Percentiles rank a stretch among this genome's conserved stretches.
Conservation (phyloP, 1,284 basidiomycete species). For the Pascua guehoae region DNA sequence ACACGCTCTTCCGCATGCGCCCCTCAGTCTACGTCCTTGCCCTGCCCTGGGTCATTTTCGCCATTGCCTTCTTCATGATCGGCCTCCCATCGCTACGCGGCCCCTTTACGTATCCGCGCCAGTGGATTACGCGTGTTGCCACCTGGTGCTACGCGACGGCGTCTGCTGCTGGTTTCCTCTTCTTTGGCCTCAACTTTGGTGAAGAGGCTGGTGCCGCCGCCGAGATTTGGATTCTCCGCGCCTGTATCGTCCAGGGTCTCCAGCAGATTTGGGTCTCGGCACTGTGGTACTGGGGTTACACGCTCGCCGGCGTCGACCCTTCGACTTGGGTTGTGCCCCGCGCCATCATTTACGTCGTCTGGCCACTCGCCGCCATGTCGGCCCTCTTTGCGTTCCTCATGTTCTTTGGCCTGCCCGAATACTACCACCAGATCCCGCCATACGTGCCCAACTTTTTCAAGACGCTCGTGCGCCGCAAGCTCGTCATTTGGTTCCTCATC, state of each 20-base stretch:
- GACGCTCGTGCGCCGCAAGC: conserved; percentile 80
- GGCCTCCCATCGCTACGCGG: conserved; percentile 72
- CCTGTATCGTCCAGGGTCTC: conserved; percentile 84
- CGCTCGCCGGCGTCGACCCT: conserved; percentile 57
- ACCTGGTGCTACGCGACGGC: conserved; percentile 84
- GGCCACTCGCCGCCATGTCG: conserved; percentile 72
- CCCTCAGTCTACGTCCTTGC: conserved; percentile 83
- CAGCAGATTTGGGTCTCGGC: conserved; percentile 90
- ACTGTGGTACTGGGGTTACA: conserved; percentile 89
- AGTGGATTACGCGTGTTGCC: conserved; percentile 66
- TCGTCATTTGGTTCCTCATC: conserved; percentile 88
- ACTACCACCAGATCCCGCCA: conserved; percentile 64
- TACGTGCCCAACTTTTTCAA: conserved; percentile 86
- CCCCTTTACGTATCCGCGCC: conserved; percentile 61
- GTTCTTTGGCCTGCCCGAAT: conserved; percentile 73
- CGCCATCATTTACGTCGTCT: conserved; percentile 65
- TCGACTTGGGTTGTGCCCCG: conserved; percentile 37
- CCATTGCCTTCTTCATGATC: conserved; percentile 81
- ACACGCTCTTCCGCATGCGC: conserved; percentile 79
- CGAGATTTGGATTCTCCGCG: conserved; percentile 83
- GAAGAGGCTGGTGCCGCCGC: conserved; percentile 91
- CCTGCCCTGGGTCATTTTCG: conserved; percentile 83
- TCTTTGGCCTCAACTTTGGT: conserved; percentile 92
- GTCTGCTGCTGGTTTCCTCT: conserved; percentile 81
- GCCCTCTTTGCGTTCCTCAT: conserved; percentile 75